A percentile compares a stretch with the other conserved stretches of the same genome.
Evolutionary conservation across 257 asterid species (phyloP).

Genomic region (Coffea eugenioides): DNA sequence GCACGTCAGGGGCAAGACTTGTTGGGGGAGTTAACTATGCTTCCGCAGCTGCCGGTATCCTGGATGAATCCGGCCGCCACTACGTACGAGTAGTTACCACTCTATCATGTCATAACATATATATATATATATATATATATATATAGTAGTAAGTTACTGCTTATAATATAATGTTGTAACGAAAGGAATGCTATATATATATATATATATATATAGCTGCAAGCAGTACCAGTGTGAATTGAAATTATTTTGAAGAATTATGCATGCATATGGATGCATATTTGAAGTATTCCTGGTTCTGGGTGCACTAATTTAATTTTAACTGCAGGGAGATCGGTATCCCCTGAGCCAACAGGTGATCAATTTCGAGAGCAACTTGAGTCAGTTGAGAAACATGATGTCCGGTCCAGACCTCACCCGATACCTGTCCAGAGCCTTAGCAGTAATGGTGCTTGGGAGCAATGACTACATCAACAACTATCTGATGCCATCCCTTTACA

Average conservation of each 20-base stretch:
- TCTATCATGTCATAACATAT: too few relatives aligned
- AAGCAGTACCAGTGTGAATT: too few relatives aligned
- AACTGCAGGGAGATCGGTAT: constrained; percentile 64
- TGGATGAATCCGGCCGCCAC: constrained; percentile 81
- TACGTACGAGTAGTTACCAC: constrained; percentile 32
- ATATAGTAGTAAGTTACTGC: too few relatives aligned
- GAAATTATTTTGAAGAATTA: too few relatives aligned
- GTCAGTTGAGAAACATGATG: constrained; percentile 58
- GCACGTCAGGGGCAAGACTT: constrained; percentile 56
- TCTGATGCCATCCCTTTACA: constrained; percentile 58
- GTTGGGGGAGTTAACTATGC: constrained; percentile 85
- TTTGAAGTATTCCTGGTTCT: too few relatives aligned
- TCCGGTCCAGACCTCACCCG: constrained; percentile 26
- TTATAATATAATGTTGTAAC: too few relatives aligned
- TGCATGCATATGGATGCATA: too few relatives aligned
- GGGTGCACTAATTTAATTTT: too few relatives aligned
- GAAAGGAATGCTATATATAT: too few relatives aligned
- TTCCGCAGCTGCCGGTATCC: constrained; percentile 95
- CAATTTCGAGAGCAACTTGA: constrained; percentile 69
- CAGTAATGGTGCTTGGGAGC: constrained; percentile 71
- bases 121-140: too few relatives aligned
- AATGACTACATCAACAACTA: constrained; percentile 97
- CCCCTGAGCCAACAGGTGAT: constrained; percentile 74
- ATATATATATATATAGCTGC: too few relatives aligned
- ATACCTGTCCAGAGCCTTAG: constrained; percentile 56